Conservation (phyloP, 148 eudicot genomes). For the Vaccinium darrowii region DNA sequence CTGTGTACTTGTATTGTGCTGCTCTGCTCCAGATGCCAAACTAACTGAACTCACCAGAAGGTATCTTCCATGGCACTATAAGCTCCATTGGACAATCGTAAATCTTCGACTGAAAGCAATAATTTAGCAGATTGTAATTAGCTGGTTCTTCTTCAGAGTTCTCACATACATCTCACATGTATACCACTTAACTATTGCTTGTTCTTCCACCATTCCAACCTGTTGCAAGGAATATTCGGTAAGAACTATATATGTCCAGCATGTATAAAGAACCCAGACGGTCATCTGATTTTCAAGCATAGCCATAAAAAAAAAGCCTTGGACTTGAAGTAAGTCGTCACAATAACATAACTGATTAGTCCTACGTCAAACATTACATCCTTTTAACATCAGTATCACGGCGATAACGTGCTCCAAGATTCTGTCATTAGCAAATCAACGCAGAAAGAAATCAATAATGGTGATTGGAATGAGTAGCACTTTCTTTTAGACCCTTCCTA, state of each 20-base stretch:
- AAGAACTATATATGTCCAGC: not conserved
- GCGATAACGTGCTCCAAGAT: not conserved
- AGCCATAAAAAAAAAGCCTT: not conserved
- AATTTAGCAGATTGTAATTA: not conserved
- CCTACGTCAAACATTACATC: not conserved
- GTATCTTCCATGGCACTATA: not conserved
- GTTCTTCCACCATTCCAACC: slow-evolving; percentile 17
- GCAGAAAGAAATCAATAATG: not conserved
- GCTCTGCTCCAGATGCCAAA: not conserved
- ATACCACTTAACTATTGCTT: slow-evolving; percentile 8
- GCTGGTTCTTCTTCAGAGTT: slow-evolving; percentile 3
- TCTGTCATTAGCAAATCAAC: not conserved
- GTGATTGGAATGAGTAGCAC: not conserved
- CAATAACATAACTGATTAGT: not conserved
- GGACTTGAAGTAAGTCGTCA: not conserved
- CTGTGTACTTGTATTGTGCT: not conserved
- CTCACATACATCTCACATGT: not conserved
- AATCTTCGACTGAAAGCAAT: slow-evolving; percentile 2
- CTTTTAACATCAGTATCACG: not conserved
- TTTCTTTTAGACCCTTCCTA: not conserved
- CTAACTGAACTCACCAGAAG: not conserved
- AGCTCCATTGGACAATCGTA: not conserved
- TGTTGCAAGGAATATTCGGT: slow-evolving; percentile 1
- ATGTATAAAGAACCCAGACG: not conserved
- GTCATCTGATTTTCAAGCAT: not conserved